phyloP scores from a whole-genome alignment of 2,329 filamentous ascomycete species.

The Talaromyces sp. region DNA sequence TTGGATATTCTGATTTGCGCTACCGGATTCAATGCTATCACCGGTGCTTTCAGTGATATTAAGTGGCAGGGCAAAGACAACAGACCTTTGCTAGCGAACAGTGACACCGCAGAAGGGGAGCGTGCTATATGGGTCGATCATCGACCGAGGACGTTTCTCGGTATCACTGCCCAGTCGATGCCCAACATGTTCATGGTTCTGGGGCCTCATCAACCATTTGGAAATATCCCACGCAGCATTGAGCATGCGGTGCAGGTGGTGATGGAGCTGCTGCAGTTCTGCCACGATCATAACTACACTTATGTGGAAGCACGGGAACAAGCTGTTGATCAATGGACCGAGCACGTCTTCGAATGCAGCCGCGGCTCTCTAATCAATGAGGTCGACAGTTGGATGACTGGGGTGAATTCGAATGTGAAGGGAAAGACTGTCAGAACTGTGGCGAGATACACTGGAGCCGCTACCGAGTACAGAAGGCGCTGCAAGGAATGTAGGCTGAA shows the following conservation, averaged over 20 bases:
- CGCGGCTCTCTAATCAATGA: conserved; percentile 43
- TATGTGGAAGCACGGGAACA: conserved; percentile 39
- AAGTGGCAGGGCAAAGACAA: conserved; percentile 28
- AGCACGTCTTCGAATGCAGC: conserved; percentile 46
- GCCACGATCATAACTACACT: conserved; percentile 21
- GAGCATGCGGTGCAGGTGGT: conserved; percentile 37
- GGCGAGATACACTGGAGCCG: conserved; percentile 44
- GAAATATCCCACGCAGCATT: conserved; percentile 23
- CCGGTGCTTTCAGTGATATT: conserved; percentile 36
- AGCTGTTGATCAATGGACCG: conserved; percentile 39
- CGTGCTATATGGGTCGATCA: background rate
- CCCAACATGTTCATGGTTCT: conserved; percentile 52
- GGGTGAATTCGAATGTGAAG: conserved; percentile 48
- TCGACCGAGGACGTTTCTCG: conserved; percentile 38
- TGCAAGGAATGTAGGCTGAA: background rate
- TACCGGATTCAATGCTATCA: conserved; percentile 29
- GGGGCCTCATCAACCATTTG: conserved; percentile 46
- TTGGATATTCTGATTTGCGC: conserved; percentile 36
- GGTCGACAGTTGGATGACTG: conserved; percentile 53
- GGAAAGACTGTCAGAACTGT: conserved; percentile 44
- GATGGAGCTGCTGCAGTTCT: conserved; percentile 25
- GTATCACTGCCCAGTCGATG: conserved; percentile 39
- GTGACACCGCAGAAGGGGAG: conserved; percentile 19
- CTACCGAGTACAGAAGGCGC: conserved; percentile 36
- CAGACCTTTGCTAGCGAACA: conserved; percentile 20